These are phyloP conservation scores for Wickerhamiella sergipiensis DNA, from an alignment of 805 yeast species.

Conservation along the genomic window DNA sequence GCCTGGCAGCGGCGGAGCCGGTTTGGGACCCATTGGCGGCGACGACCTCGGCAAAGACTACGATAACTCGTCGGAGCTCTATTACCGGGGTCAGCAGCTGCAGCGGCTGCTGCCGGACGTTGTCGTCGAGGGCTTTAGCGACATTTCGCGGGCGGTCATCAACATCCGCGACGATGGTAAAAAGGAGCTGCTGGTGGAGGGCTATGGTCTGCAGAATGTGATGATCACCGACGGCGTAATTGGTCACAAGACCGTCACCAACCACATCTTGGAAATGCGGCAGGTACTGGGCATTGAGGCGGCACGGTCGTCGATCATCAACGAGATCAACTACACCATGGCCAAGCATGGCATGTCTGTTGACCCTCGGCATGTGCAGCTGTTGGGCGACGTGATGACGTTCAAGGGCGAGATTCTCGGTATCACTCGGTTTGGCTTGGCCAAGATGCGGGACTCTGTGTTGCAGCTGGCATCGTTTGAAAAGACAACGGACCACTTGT, in stretches of 20 bases:
- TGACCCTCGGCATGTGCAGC: conserved; percentile 97
- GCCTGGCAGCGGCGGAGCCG: conserved; percentile 2
- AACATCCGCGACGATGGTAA: conserved; percentile 77
- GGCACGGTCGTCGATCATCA: conserved; percentile 82
- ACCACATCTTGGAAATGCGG: conserved; percentile 82
- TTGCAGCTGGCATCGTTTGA: conserved; percentile 94
- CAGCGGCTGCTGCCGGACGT: conserved; percentile 75
- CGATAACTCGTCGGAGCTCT: conserved; percentile 37
- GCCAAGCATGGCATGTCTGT: conserved; percentile 99
- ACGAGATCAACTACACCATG: conserved; percentile 95
- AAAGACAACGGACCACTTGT: conserved; percentile 94
- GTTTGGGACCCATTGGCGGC: neutral
- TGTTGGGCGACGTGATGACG: conserved; percentile 96
- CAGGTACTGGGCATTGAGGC: conserved; percentile 95
- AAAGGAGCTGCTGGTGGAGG: conserved; percentile 85
- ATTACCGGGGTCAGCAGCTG: conserved; percentile 79
- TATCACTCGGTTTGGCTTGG: conserved; percentile 92
- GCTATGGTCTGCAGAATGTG: conserved; percentile 89
- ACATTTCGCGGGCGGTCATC: conserved; percentile 90
- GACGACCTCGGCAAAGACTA: conserved; percentile 1
- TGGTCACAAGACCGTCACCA: conserved; percentile 75
- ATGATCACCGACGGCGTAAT: conserved; percentile 96
- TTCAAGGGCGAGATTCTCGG: conserved; percentile 97
- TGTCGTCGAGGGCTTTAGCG: conserved; percentile 86
- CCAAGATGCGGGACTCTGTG: conserved; percentile 97